phyloP scores from a whole-genome alignment of 805 yeast genomes.

The Saccharomycopsis sp. region DNA sequence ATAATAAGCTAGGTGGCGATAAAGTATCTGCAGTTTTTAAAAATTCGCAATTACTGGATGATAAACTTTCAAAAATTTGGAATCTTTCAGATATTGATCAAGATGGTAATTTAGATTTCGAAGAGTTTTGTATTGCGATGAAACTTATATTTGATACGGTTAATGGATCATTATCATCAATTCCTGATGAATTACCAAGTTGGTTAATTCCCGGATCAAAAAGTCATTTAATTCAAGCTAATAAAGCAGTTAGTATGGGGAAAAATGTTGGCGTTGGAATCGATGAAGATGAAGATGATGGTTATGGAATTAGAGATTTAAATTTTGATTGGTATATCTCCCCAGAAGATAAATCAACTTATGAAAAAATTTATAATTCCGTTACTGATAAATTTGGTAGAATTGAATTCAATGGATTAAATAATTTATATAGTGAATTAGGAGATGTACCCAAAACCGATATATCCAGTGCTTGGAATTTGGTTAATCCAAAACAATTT shows the following conservation, averaged over 20 bases:
- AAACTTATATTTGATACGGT: slow-evolving; percentile 85
- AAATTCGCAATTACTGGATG: slow-evolving; percentile 74
- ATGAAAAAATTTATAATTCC: slow-evolving; percentile 66
- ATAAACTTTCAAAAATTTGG: slow-evolving; percentile 80
- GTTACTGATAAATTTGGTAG: slow-evolving; percentile 75
- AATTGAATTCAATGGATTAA: slow-evolving; percentile 61
- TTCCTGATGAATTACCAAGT: slow-evolving; percentile 71
- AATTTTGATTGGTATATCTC: slow-evolving; percentile 96
- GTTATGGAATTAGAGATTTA: slow-evolving; percentile 45
- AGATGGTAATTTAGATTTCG: slow-evolving; percentile 89
- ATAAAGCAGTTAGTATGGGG: slow-evolving; percentile 33
- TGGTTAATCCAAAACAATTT: slow-evolving; percentile 82
- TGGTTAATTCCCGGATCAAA: slow-evolving; percentile 93
- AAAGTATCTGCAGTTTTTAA: slow-evolving; percentile 78
- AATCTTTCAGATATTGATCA: slow-evolving; percentile 85
- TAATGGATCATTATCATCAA: slow-evolving; percentile 49
- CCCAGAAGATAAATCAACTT: slow-evolving; percentile 70
- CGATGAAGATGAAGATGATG: slow-evolving; percentile 47
- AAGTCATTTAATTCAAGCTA: slow-evolving; percentile 76
- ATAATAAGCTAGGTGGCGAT: slow-evolving; percentile 74
- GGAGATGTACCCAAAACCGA: slow-evolving; percentile 73
- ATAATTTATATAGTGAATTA: slow-evolving; percentile 58
- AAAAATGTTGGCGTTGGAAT: slow-evolving; percentile 37
- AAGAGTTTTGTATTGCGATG: slow-evolving; percentile 97
- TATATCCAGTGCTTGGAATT: slow-evolving; percentile 84